A percentile compares a stretch with the other conserved stretches of the same genome.
Conservation (phyloP, 805 yeast species). For the Metschnikowia corniflorae region DNA sequence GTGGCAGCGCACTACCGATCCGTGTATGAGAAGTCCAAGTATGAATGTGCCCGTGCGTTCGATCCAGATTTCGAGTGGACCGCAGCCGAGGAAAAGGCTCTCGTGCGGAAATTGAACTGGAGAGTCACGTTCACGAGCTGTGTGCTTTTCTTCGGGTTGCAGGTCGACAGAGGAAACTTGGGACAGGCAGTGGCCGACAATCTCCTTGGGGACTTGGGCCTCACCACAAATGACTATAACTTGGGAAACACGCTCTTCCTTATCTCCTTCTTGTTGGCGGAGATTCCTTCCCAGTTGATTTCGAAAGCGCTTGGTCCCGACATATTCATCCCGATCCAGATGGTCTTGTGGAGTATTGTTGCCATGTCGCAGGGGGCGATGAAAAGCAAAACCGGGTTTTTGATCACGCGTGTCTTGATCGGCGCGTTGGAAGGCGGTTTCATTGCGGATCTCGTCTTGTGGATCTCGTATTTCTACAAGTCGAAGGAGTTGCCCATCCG, state of each 20-base stretch:
- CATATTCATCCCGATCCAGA: constrained; percentile 57
- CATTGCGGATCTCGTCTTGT: constrained; percentile 50
- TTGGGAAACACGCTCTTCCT: constrained; percentile 53
- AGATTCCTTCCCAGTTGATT: constrained; percentile 62
- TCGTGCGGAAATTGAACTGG: constrained; percentile 52
- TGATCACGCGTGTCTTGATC: constrained; percentile 46
- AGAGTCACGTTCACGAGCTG: constrained; percentile 57
- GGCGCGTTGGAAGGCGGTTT: constrained; percentile 65
- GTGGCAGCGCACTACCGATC: constrained; percentile 44
- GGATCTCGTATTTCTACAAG: constrained; percentile 66
- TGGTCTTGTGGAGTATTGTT: constrained; percentile 54
- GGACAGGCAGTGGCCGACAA: constrained; percentile 58
- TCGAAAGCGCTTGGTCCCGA: constrained; percentile 65
- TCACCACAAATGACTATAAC: constrained; percentile 59
- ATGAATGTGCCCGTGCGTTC: constrained; percentile 53
- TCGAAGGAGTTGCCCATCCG: constrained; percentile 55
- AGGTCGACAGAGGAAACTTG: constrained; percentile 57
- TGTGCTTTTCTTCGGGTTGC: constrained; percentile 55
- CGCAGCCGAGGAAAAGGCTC: constrained; percentile 44
- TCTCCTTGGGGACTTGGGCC: constrained; percentile 46
- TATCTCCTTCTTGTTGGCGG: constrained; percentile 52
- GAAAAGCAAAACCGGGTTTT: constrained; percentile 39
- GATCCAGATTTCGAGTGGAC: constrained; percentile 60
- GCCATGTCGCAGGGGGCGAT: constrained; percentile 51
- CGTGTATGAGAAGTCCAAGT: constrained; percentile 45